Evolutionary conservation across 257 asterid species (phyloP).

Genomic region (Solanum piurae): DNA sequence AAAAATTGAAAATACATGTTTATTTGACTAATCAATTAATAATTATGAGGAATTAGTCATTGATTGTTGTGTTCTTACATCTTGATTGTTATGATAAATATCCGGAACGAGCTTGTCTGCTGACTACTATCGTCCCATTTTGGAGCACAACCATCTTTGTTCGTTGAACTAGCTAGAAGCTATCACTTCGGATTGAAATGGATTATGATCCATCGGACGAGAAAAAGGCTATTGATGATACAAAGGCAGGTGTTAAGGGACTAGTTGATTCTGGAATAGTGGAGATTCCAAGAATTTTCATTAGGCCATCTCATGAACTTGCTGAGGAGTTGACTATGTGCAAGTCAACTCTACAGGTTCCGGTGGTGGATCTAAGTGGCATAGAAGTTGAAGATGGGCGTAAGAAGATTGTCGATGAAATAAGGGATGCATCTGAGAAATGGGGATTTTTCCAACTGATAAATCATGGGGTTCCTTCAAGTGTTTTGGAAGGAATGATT

Average conservation of each 20-base stretch:
- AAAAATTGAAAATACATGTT: not conserved
- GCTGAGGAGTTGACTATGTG: slow-evolving; percentile 13
- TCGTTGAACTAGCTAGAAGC: not conserved
- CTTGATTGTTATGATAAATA: not conserved
- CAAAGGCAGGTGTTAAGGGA: slow-evolving; percentile 10
- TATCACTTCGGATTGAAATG: not conserved
- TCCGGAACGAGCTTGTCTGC: not conserved
- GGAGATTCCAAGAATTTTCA: slow-evolving; percentile 17
- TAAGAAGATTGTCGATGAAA: slow-evolving; percentile 9
- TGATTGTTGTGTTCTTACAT: not conserved
- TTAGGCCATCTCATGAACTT: slow-evolving; percentile 27
- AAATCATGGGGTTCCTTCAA: slow-evolving; percentile 45
- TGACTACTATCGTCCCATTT: not conserved
- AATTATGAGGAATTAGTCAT: not conserved
- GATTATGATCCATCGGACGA: not conserved
- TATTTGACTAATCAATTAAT: not conserved
- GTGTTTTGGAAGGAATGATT: slow-evolving; percentile 41
- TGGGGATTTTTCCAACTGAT: slow-evolving; percentile 54
- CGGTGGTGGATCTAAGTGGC: slow-evolving; percentile 37
- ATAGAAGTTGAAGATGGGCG: not conserved
- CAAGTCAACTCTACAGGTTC: slow-evolving; percentile 19
- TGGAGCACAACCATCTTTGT: not conserved
- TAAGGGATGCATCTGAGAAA: slow-evolving; percentile 35
- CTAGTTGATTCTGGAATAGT: slow-evolving; percentile 19
- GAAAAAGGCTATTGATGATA: slow-evolving; percentile 12